Base-by-base conservation (phyloP, 2,329 filamentous ascomycete genomes). In the Diplodia mutila region DNA sequence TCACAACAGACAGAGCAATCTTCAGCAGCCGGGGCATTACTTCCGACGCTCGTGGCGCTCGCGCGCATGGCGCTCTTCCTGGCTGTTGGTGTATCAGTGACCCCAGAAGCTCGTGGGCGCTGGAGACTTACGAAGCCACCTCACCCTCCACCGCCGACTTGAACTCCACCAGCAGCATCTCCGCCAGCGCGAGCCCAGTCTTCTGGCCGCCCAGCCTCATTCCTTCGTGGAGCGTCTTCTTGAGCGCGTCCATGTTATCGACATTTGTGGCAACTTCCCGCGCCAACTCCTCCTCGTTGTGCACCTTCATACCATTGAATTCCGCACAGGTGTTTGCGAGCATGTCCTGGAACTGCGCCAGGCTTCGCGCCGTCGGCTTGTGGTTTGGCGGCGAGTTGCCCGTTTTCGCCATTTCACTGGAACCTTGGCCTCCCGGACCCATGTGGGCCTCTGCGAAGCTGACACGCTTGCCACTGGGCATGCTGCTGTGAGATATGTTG, bases 91-190 rank as follows among this genome's bases (percentile, higher is more conserved):
- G n/a, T 37, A 63, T 63, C 29, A 63, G 59, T 51, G 42, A 25
- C n/a, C 7, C n/a, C 12, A 6, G 46, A 4, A 16, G 14, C 29
- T 6, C 29, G n/a, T 12, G 29, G 27, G 12, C 12, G 18, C n/a
- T 63, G 14, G 9, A 37, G 2, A 29, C 54, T 59, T 59, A 66
- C 64, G 25, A 16, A 11, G 39, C 42, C n/a, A 59, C 42, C 29
- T 66, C 64, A 11, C 64, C 53, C 3, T 66, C 64, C 23, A 55
- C 46, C n/a, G 64, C 64, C 42, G 64, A 23, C 52, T 51, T 55
- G 48, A 66, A 59, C 7, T 66, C 64, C 5, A 12, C 53, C 42
- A 66, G 37, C 42, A 66, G 29, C 64, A 52, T 48, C 4, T 55
- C 37, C 29, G 57, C 16, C 42, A 66, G 53, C 6, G 42, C 53